These are phyloP conservation scores for Orbilia brochopaga DNA, from an alignment of 2,329 filamentous ascomycete genomes.

Conservation along the genomic window DNA sequence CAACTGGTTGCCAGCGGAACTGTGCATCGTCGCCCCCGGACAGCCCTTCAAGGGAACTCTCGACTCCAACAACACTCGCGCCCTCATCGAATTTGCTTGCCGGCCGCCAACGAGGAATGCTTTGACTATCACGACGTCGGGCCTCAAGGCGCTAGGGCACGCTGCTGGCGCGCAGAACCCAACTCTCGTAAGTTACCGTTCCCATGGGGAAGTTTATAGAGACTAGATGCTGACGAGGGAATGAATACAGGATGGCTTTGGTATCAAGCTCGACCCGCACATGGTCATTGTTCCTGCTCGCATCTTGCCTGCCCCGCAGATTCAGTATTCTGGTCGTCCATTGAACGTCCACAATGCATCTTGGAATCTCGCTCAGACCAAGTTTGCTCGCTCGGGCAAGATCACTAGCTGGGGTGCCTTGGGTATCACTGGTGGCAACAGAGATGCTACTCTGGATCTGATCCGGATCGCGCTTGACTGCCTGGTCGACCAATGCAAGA, in stretches of 20 bases:
- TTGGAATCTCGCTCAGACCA: conserved; percentile 72
- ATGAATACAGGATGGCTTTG: conserved; percentile 63
- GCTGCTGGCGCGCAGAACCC: conserved; percentile 58
- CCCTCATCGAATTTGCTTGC: conserved; percentile 76
- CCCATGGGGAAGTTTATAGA: neutral
- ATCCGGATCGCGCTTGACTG: conserved; percentile 17
- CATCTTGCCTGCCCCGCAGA: conserved; percentile 67
- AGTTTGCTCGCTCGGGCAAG: conserved; percentile 64
- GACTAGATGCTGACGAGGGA: neutral
- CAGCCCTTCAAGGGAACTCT: conserved; percentile 70
- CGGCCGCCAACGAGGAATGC: conserved; percentile 71
- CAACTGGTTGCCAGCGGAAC: conserved; percentile 70
- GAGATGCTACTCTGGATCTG: conserved; percentile 27
- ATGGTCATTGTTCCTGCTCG: conserved; percentile 77
- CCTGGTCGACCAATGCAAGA: conserved; percentile 30
- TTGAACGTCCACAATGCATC: conserved; percentile 62
- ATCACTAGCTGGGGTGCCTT: conserved; percentile 62
- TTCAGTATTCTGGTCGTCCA: conserved; percentile 64
- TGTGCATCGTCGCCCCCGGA: conserved; percentile 68
- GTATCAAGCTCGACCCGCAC: conserved; percentile 66
- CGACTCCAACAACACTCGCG: conserved; percentile 66
- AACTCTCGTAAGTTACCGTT: conserved; percentile 49
- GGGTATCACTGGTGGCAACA: conserved; percentile 30
- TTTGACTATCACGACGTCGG: conserved; percentile 67
- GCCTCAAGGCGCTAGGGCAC: conserved; percentile 66